These are phyloP conservation scores for Elsinoe batatas DNA, from an alignment of 2,329 filamentous ascomycete genomes.

Conservation along the genomic window DNA sequence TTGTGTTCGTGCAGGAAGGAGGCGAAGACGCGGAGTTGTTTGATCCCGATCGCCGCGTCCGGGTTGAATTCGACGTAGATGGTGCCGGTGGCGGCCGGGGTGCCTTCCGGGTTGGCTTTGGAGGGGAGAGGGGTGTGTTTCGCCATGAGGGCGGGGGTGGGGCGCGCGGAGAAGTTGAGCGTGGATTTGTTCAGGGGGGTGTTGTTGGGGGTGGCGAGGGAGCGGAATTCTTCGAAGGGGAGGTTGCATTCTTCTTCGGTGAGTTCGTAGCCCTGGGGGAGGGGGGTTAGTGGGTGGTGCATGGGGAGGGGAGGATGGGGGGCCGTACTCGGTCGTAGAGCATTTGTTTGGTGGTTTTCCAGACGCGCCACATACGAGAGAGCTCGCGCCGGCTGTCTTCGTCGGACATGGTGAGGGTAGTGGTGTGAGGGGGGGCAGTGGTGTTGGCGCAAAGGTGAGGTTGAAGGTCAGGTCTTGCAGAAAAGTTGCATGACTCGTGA, in stretches of 20 bases:
- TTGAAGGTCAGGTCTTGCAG: conserved; percentile 21
- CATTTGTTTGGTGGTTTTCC: conserved; percentile 92
- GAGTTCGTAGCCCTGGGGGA: conserved; percentile 78
- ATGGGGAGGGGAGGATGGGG: conserved; percentile 17
- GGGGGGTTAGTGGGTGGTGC: background rate
- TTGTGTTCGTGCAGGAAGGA: conserved; percentile 68
- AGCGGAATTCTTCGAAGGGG: conserved; percentile 69
- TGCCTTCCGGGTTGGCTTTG: conserved; percentile 54
- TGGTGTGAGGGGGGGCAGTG: conserved; percentile 6
- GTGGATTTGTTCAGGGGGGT: conserved; percentile 58
- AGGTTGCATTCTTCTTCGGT: conserved; percentile 83
- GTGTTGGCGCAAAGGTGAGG: conserved; percentile 13
- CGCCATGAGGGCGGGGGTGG: conserved; percentile 70
- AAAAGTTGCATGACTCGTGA: conserved; percentile 14
- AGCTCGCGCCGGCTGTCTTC: conserved; percentile 23
- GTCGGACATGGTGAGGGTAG: conserved; percentile 19
- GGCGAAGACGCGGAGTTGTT: conserved; percentile 84
- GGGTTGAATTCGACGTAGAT: conserved; percentile 90
- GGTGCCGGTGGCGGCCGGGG: conserved; percentile 57
- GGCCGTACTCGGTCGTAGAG: conserved; percentile 66
- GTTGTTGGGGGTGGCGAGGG: conserved; percentile 59
- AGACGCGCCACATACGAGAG: conserved; percentile 81
- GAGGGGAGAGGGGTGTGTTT: conserved; percentile 70
- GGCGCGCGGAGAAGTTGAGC: conserved; percentile 81
- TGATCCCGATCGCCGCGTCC: conserved; percentile 73